Base-by-base conservation (phyloP, 306 rosid species). In the Calophaca sinica region DNA sequence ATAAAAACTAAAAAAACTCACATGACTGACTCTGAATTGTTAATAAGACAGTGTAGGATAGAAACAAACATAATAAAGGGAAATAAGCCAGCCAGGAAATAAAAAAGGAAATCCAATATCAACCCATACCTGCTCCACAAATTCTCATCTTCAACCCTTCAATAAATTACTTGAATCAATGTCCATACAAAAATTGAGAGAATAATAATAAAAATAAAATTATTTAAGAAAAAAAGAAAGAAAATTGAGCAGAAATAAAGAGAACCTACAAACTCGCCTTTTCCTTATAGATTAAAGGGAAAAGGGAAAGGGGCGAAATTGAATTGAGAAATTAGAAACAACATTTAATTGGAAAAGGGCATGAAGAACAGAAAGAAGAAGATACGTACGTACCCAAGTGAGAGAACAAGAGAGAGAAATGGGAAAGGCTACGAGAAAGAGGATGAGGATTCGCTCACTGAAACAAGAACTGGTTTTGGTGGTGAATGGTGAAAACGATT, bases 111-210 rank as follows among this genome's bases (percentile, higher is more conserved):
- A 74, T 62, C 3, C 45, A 74, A 45, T 45, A 78, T 44, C 33
- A 74, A 69, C 12, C 33, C 81, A 61, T 80, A 84, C 87, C 87
- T 84, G 87, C 79, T 76, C 84, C 70, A 76, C 82, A 84, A 59
- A 84, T 46, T 70, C 84, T 83, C 87, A 83, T 83, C 84, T 83
- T 84, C 82, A 75, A 66, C 59, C 81, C 87, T 83, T 83, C 84
- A 70, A 83, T 35, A 38, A 75, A 79, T 70, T 11, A 79, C 51
- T 3, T 6, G 53, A 83, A 83, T 74, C 83, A 83, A 74, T 78
- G 64, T 54, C 74, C 59, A 69, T 1, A 62, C 61, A 68, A 29
- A 33, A 60, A 45, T 4, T 38, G 41, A 49, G 4, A 46, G 1
- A 79, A 64, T 5, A 57, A 60, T 6, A 52, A 67, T 42, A 74